Percentiles rank a stretch among this genome's conserved stretches.
Evolutionary conservation across 345 rosid species (phyloP).

Genomic region (Cardamine occulta): DNA sequence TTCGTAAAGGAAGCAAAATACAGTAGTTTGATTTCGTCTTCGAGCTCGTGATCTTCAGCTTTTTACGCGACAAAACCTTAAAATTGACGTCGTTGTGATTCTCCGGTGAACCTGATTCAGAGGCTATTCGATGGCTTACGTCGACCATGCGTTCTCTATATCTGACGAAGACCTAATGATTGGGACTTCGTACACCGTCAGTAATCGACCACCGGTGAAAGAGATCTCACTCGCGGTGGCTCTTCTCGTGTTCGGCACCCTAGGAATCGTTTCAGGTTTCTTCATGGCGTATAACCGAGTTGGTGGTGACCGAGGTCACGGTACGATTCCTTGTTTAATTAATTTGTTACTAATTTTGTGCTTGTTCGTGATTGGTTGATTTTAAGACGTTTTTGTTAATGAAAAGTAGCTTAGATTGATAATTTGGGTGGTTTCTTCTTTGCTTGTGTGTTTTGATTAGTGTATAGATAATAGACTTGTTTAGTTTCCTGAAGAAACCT

Average conservation of each 20-base stretch:
- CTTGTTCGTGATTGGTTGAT: slow-evolving; percentile 9
- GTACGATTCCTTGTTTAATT: slow-evolving; percentile 42
- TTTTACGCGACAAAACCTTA: background rate
- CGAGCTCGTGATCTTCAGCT: slow-evolving; percentile 37
- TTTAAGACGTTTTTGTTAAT: background rate
- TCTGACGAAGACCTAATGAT: slow-evolving; percentile 95
- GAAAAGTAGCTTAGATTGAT: slow-evolving; percentile 3
- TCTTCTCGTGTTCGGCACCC: slow-evolving; percentile 84
- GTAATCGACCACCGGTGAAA: slow-evolving; percentile 84
- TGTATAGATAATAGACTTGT: slow-evolving; percentile 17
- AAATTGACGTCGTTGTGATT: background rate
- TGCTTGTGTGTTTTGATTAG: background rate
- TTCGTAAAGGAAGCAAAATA: slow-evolving; percentile 20
- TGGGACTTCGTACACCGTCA: slow-evolving; percentile 65
- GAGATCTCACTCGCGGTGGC: slow-evolving; percentile 93
- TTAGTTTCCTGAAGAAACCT: slow-evolving; percentile 21
- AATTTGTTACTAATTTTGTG: slow-evolving; percentile 26
- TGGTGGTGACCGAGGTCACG: slow-evolving; percentile 93
- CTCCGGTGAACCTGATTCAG: slow-evolving; percentile 29
- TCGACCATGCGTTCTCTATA: slow-evolving; percentile 95
- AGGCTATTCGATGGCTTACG: slow-evolving; percentile 74
- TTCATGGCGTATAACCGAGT: slow-evolving; percentile 74
- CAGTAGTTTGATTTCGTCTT: slow-evolving; percentile 33
- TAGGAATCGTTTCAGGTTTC: slow-evolving; percentile 70
- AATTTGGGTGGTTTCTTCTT: slow-evolving; percentile 1